A percentile compares a stretch with the other conserved stretches of the same genome.
Conservation (phyloP, 2,329 filamentous ascomycete species). For the Septoria petroselini region DNA sequence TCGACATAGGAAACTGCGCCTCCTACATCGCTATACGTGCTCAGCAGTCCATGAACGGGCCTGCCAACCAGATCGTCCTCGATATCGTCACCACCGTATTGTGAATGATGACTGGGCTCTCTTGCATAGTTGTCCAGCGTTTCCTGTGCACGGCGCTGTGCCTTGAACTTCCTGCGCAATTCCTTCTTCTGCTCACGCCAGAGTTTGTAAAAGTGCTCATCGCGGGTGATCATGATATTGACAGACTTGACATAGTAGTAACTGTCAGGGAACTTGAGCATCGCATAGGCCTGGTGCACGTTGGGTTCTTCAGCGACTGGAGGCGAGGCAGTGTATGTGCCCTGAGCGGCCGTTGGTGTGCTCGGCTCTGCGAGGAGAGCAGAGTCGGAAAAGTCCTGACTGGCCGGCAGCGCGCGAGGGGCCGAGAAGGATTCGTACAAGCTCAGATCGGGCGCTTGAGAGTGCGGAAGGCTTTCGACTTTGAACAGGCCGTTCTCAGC, state of each 20-base stretch:
- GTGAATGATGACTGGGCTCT: constrained; percentile 33
- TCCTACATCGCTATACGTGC: constrained; percentile 36
- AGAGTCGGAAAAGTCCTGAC: background rate
- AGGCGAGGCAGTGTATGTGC: constrained; percentile 9
- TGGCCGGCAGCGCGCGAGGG: background rate
- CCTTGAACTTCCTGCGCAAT: constrained; percentile 16
- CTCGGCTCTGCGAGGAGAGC: constrained; percentile 3
- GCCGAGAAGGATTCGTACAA: background rate
- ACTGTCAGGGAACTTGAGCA: constrained; percentile 70
- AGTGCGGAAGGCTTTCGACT: background rate
- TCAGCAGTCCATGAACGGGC: constrained; percentile 31
- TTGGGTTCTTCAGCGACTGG: constrained; percentile 14
- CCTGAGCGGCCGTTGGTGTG: constrained; percentile 6
- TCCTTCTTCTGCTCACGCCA: constrained; percentile 25
- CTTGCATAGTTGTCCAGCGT: constrained; percentile 29
- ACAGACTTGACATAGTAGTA: constrained; percentile 77
- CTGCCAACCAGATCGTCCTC: constrained; percentile 30
- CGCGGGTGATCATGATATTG: constrained; percentile 68
- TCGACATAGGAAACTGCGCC: constrained; percentile 36
- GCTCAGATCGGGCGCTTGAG: background rate
- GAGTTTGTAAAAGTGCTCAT: constrained; percentile 39
- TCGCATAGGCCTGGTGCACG: constrained; percentile 53
- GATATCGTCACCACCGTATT: constrained; percentile 27
- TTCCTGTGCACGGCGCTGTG: constrained; percentile 12
- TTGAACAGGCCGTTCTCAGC: constrained; percentile 7